Base-by-base conservation (phyloP, 768 basidiomycete genomes). In the Ramaria sp. region DNA sequence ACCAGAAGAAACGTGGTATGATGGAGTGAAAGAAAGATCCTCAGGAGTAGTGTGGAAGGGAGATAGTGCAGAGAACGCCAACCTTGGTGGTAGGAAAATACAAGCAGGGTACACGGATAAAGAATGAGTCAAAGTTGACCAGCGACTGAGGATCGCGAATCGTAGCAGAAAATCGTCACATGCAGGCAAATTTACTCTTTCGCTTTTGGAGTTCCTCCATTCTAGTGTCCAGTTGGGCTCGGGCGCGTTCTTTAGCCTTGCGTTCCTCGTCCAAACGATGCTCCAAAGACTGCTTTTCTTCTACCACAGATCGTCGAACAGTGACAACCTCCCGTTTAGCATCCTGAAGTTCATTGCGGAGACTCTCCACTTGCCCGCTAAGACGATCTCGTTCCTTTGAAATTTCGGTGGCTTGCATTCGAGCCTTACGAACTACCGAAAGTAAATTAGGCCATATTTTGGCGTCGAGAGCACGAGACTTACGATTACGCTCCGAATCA, bases 401-500 rank as follows among this genome's bases (percentile, higher is more conserved):
- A 37, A 93, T 70, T 63, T 95, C 92, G 53, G 87, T 90, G 18
- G 90, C 88, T 66, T 94, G 92, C 82, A 91, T 85, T 36, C 92
- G 88, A 5, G 91, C 86, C 69, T 95, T 95, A 57, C 93, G 88
- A 53, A 95, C 88, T 92, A 62, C 32, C 53, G 30, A 41, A 47
- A 53, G 38, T 10, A 59, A 43, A 38, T 44, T 27, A 59, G 52
- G 43, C 57, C 60, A 45, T 56, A 58, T 48, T 28, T 27, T 22
- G 20, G 56, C 42, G 48, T 48, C 39, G 44, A 50, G 43, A 24
- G 56, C 51, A 45, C 55, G 34, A 51, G 12, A 79, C 89, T 70
- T 68, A 92, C 90, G 73, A 63, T 92, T 93, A 67, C 95, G 90
- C 71, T 95, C 93, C 20, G 89, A 88, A 62, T 95, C 92, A 48